Base-by-base conservation (phyloP, 2,329 filamentous ascomycete species). In the Tolypocladium inflatum region DNA sequence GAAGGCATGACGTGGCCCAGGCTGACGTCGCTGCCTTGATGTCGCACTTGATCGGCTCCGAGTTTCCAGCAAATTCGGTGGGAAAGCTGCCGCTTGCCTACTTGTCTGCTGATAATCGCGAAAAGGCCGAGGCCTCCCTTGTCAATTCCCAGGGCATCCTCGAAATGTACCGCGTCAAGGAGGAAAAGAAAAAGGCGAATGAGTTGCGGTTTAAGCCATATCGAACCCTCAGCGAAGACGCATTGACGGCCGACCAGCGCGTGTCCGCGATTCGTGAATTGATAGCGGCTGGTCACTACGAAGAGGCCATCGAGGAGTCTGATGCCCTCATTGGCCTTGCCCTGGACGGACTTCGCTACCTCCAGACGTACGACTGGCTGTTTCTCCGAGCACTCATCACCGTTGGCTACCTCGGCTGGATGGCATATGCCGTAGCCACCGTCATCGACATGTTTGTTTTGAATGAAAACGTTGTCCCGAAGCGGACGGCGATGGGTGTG, bases 351-450 rank as follows among this genome's bases (percentile, higher is more conserved):
- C 77, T 99, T 60, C 84, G 94, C 55, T 99, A 99, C 70, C 80
- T 99, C 33, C 94, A 99, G 73, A 99, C 92, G 0, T 99, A 99
- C 67, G 94, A 99, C 75, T 99, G 94, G 94, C 80, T 99, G 2
- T 99, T 99, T 74, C 76, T 99, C 41, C 83, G 94, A 60, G 88
- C 90, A 2, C 79, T 99, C 55, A 88, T 99, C 60, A 97, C 94
- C 2, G 70, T 89, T 15, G 94, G 94, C 21, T 99, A 97, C 67
- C 76, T 97, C 9, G 94, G 94, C 23, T 99, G 93, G 93, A 95
- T 97, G 68, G 88, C 89, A 1, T 99, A 92, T 72, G 91, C 92
- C 2, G 77, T 96, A 55, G 94, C 91, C 0, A 95, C 88, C 0
- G 91, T 97, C 54, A 80, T 97, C 61, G 89, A 96, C 68, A 76